phyloP scores from a whole-genome alignment of 2,329 filamentous ascomycete genomes.

The Xylariaceae sp. region DNA sequence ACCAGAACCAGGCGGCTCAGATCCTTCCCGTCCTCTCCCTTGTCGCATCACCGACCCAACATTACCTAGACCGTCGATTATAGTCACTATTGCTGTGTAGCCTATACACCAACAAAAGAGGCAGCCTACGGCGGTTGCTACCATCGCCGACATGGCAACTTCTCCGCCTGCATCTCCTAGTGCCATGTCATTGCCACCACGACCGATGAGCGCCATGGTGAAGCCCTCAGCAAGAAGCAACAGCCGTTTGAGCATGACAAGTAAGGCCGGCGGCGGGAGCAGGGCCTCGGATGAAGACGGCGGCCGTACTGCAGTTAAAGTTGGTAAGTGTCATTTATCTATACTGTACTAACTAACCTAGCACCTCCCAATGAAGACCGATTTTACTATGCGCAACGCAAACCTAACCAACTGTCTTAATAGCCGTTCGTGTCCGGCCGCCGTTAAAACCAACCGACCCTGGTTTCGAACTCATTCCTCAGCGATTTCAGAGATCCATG shows the following conservation, averaged over 20 bases:
- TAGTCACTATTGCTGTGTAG: neutral
- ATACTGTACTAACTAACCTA: neutral
- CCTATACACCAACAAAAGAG: conserved; percentile 2
- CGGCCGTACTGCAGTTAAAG: conserved; percentile 89
- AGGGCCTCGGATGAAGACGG: conserved; percentile 85
- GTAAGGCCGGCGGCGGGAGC: conserved; percentile 77
- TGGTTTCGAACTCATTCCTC: conserved; percentile 92
- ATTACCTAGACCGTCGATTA: neutral
- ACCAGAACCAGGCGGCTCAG: conserved; percentile 9
- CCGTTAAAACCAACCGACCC: conserved; percentile 84
- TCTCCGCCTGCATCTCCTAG: conserved; percentile 74
- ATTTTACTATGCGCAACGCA: too few relatives aligned
- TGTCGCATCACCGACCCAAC: conserved; percentile 5
- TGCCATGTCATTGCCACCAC: conserved; percentile 55
- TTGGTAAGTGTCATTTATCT: conserved; percentile 70
- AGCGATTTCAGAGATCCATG: conserved; percentile 91
- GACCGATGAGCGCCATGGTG: conserved; percentile 83
- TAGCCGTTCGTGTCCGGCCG: conserved; percentile 92
- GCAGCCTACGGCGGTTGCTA: conserved; percentile 33
- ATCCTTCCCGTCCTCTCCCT: conserved; percentile 12
- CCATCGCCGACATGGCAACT: conserved; percentile 61
- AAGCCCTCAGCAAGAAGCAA: conserved; percentile 75
- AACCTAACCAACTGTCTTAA: conserved; percentile 17
- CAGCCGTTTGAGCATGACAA: conserved; percentile 85
- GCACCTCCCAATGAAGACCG: too few relatives aligned